phyloP scores from a whole-genome alignment of 192 early-diverging fungal genomes.

The Podila clonocystis region DNA sequence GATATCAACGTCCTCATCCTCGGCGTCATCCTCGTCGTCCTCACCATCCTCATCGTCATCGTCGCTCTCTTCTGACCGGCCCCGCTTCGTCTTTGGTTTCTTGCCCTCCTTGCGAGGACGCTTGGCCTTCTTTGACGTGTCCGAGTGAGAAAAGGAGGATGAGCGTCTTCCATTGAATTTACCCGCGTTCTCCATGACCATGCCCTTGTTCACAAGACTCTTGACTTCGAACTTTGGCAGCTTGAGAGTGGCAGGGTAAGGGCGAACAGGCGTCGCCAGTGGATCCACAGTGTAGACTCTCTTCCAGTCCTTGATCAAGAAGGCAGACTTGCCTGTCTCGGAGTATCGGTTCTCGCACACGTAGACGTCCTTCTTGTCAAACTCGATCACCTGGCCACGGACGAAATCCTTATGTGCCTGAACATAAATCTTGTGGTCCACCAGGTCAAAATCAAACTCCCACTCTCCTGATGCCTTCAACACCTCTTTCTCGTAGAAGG shows the following conservation, averaged over 20 bases:
- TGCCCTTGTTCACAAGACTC: constrained; percentile 19
- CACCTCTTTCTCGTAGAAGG: constrained; percentile 50
- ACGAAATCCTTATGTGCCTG: constrained; percentile 48
- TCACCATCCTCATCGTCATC: constrained; percentile 35
- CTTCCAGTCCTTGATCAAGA: constrained; percentile 53
- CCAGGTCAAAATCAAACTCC: constrained; percentile 42
- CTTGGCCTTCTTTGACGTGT: constrained; percentile 17
- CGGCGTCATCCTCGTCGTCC: constrained; percentile 26
- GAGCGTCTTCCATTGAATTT: constrained; percentile 34
- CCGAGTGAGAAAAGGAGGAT: constrained; percentile 18
- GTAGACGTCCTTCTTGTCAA: constrained; percentile 49
- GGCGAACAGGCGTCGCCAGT: constrained; percentile 19
- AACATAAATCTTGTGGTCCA: constrained; percentile 42
- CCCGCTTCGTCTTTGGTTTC: constrained; percentile 23
- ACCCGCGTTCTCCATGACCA: constrained; percentile 9
- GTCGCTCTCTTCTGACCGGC: constrained; percentile 8
- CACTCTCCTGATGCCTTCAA: constrained; percentile 48
- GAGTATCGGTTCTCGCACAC: constrained; percentile 50
- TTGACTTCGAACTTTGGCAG: constrained; percentile 34
- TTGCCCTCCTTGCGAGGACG: constrained; percentile 11
- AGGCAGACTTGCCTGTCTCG: constrained; percentile 40
- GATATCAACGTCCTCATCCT: constrained; percentile 42
- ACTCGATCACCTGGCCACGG: constrained; percentile 22
- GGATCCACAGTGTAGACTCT: constrained; percentile 41
- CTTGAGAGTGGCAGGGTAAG: constrained; percentile 35